phyloP scores from a whole-genome alignment of 2,329 filamentous ascomycete species.

The Calonectria fujianensis region DNA sequence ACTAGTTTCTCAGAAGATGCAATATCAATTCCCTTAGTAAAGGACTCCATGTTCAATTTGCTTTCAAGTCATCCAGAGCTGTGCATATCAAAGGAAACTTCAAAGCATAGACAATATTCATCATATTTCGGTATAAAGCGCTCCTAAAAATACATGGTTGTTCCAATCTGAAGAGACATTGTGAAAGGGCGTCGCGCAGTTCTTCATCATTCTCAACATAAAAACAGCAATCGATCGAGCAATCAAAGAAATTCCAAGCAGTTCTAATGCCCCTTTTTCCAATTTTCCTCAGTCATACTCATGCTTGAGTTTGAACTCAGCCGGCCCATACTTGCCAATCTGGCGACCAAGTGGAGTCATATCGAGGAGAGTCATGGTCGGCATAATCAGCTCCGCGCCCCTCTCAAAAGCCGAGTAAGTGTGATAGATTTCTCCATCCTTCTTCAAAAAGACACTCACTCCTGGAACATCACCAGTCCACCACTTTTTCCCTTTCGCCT shows the following conservation, averaged over 20 bases:
- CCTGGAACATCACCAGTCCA: slow-evolving; percentile 60
- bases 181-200: not conserved
- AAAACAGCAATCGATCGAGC: not conserved
- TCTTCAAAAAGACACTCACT: slow-evolving; percentile 61
- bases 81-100: not conserved
- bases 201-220: not conserved
- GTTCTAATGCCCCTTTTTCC: not conserved
- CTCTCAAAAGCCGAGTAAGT: slow-evolving; percentile 61
- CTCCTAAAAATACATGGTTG: not conserved
- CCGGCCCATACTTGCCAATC: slow-evolving; percentile 51
- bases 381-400: slow-evolving; percentile 57
- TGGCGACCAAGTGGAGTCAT: slow-evolving; percentile 60
- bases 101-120: not conserved
- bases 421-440: slow-evolving; percentile 59
- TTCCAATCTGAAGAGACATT: not conserved
- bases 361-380: slow-evolving; percentile 58
- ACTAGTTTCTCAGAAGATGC: not conserved
- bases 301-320: slow-evolving; percentile 53
- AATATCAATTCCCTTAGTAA: not conserved
- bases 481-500: slow-evolving; percentile 54
- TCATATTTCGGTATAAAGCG: not conserved
- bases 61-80: not conserved
- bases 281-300: slow-evolving; percentile 46
- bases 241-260: not conserved
- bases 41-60: not conserved